These are phyloP conservation scores for Cladophialophora exuberans DNA, from an alignment of 2,329 filamentous ascomycete genomes.

Conservation along the genomic window DNA sequence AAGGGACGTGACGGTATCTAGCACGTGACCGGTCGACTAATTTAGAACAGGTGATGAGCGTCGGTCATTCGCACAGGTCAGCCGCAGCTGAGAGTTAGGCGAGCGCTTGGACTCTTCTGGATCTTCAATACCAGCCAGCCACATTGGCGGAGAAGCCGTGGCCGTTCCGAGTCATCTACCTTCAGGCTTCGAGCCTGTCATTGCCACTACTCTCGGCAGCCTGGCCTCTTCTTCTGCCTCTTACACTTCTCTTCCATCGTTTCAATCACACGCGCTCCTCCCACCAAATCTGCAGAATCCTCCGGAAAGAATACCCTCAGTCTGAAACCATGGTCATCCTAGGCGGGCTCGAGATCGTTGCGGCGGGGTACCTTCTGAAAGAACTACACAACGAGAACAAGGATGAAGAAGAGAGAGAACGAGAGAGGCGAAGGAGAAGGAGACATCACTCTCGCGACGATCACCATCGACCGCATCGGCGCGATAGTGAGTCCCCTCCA, in stretches of 20 bases:
- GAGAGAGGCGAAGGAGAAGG: constrained; percentile 19
- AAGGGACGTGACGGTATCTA: no score
- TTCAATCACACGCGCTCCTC: background rate
- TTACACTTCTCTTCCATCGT: background rate
- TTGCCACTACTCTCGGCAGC: background rate
- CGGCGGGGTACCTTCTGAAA: constrained; percentile 30
- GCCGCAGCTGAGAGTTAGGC: constrained; percentile 7
- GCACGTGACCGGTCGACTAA: background rate
- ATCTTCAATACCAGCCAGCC: constrained; percentile 1
- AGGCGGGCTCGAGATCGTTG: constrained; percentile 30
- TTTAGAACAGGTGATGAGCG: background rate
- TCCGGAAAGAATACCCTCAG: background rate
- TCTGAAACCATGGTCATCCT: constrained; percentile 27
- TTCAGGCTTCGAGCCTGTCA: background rate
- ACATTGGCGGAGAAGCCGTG: background rate
- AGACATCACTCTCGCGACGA: constrained; percentile 17
- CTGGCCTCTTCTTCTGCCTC: background rate
- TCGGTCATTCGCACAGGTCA: background rate
- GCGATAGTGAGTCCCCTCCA: constrained; percentile 21
- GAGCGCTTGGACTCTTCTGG: background rate
- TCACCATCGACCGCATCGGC: constrained; percentile 14
- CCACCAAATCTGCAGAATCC: background rate
- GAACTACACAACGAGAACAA: constrained; percentile 28
- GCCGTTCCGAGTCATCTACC: background rate
- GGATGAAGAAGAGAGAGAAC: constrained; percentile 23